Conservation (phyloP, 495 filamentous ascomycete genomes). For the Achaetomiella virescens region DNA sequence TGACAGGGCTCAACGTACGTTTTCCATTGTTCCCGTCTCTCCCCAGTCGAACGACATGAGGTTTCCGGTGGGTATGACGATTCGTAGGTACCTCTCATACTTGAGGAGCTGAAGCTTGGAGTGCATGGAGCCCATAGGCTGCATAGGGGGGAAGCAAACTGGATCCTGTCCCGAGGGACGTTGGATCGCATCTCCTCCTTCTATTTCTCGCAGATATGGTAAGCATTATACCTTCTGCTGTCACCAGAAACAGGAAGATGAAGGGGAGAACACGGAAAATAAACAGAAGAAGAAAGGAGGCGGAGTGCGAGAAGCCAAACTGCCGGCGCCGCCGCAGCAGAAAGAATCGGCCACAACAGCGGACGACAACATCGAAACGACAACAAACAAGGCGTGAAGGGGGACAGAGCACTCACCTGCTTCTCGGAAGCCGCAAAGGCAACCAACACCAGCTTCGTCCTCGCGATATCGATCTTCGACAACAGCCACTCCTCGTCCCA, state of each 20-base stretch:
- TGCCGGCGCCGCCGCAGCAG: too few species aligned
- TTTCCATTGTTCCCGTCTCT: conserved; percentile 73
- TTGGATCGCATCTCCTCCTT: conserved; percentile 49
- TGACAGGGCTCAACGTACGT: conserved; percentile 45
- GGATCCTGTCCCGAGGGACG: conserved; percentile 39
- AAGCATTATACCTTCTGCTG: background rate
- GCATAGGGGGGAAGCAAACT: conserved; percentile 76
- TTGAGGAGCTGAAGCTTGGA: conserved; percentile 84
- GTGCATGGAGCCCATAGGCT: conserved; percentile 58
- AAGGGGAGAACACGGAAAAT: too few species aligned
- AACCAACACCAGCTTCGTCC: conserved; percentile 39
- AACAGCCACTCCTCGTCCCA: conserved; percentile 60
- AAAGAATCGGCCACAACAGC: too few species aligned
- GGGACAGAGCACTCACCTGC: conserved; percentile 33
- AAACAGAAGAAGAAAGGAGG: too few species aligned
- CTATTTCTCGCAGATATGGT: conserved; percentile 28
- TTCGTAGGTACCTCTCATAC: conserved; percentile 58
- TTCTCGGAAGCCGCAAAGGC: conserved; percentile 41
- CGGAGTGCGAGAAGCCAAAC: too few species aligned
- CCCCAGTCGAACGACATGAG: conserved; percentile 81
- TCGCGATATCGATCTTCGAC: conserved; percentile 26
- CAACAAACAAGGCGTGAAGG: background rate
- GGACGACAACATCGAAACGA: too few species aligned
- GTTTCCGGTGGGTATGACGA: conserved; percentile 79
- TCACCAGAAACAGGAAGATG: too few species aligned